Base-by-base conservation (phyloP, 352 stramenopile species). In the Phytopythium montanum region DNA sequence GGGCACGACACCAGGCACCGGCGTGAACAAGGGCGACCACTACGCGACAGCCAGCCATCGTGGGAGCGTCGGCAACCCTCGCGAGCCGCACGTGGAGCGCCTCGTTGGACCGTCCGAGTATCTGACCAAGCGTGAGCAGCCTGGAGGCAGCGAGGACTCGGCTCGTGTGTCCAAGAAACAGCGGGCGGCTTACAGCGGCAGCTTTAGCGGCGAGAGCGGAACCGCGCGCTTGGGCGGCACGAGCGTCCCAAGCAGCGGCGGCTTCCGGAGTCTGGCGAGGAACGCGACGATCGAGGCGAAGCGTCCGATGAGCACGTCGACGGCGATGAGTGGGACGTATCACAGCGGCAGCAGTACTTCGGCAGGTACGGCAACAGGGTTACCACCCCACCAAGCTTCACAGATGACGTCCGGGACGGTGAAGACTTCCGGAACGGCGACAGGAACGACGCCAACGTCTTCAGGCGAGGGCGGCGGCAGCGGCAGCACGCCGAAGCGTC, bases 31-130 rank as follows among this genome's bases (percentile, higher is more conserved):
- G 44, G 65, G 64, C 39, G 68, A 76, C 4, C 60, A 72, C 50
- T 36, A 73, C 28, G 48, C 62, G 49, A 56, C 49, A 23, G 53
- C 58, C n/a, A n/a, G n/a, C 25, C 59, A 70, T 48, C 70, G 62
- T 28, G 65, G 54, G 25, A 50, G 28, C 56, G 54, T 23, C 1
- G 54, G 53, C 29, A 60, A 9, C 42, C 45, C 19, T 16, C 66
- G 69, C 29, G 80, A 86, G 23, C 55, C 73, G 3, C 74, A 80
- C 23, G 56, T 85, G 36, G 81, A 89, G 18, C 70, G 73, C 28
- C 42, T 79, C 19, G 60, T 81, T 1, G 44, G 54, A 12, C 59
- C 65, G 25, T 53, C 57, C 4, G 73, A 76, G 5, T 70, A 71
- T 51, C 23, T 66, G 28, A 21, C 54, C 14, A 89, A 88, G 54